Base-by-base conservation (phyloP, 371 early-diverging fungal genomes). In the Circinella umbellata region DNA sequence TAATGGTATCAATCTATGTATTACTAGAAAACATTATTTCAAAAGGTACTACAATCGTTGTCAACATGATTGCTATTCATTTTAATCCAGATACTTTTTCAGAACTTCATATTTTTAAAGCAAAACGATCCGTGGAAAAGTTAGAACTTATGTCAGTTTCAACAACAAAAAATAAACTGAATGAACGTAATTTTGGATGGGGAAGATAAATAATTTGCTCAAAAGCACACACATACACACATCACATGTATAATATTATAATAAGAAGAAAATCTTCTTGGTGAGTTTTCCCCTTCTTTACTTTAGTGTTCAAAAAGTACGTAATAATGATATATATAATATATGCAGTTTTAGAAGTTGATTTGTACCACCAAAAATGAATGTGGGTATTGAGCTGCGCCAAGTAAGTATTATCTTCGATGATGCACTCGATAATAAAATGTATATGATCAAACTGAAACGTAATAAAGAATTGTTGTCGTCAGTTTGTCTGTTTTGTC, bases 21-120 rank as follows among this genome's bases (percentile, higher is more conserved):
- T n/a, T n/a, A n/a, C n/a, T n/a, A n/a, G n/a, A n/a, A n/a, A 71
- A 75, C 63, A 47, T 54, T 10, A 79, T 82, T 8, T 78, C 77
- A 5, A 75, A 78, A 64, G 76, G 75, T n/a, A 69, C 80, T 3
- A 59, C 46, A 20, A 27, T 80, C 42, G 55, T 75, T 36, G 38
- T 68, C 36, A 76, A 76, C 47, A 54, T 69, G 46, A 20, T 38
- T 18, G 73, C 61, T 4, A 73, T 73, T 15, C 76, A 76, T 61
- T 46, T 39, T 5, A 57, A 70, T 61, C 68, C 76, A 20, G 64
- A 67, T 4, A 10, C 36, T 15, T 68, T 27, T 38, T 47, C 66
- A n/a, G 62, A 68, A 15, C 68, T 68, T 10, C 27, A 63, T 15
- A 10, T 36, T 4, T 76, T 76, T 48, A 53, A 14, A 20, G 73